Conservation (phyloP, 768 basidiomycete genomes). For the Galerina marginata region DNA sequence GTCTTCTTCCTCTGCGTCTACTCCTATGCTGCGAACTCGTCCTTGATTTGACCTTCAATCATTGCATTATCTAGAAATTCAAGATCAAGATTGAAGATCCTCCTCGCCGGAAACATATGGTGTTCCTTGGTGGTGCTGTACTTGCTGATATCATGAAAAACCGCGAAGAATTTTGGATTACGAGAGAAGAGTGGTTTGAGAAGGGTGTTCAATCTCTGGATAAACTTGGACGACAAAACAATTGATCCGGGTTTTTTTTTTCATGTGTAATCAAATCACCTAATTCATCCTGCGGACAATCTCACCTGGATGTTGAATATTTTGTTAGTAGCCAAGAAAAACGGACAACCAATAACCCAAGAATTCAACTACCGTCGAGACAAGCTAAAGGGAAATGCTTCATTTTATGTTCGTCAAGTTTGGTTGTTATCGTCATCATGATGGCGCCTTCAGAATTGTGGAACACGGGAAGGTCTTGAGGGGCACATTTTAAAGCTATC, state of each 20-base stretch:
- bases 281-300: too few relatives aligned
- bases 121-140: constrained; percentile 98
- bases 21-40: neutral
- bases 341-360: too few relatives aligned
- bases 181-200: constrained; percentile 94
- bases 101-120: constrained; percentile 98
- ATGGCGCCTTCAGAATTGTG: too few relatives aligned
- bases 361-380: too few relatives aligned
- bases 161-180: constrained; percentile 94
- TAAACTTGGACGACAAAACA: constrained; percentile 71
- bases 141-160: constrained; percentile 98
- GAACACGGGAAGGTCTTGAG: too few relatives aligned
- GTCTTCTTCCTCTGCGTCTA: constrained; percentile 35
- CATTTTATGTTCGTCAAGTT: too few relatives aligned
- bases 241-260: constrained; percentile 9
- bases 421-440: too few relatives aligned
- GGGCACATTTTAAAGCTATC: too few relatives aligned
- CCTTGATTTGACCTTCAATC: neutral
- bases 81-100: constrained; percentile 99
- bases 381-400: too few relatives aligned
- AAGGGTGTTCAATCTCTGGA: constrained; percentile 83
- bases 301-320: too few relatives aligned
- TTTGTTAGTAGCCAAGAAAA: too few relatives aligned
- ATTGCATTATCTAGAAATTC: constrained; percentile 76
- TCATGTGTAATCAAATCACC: too few relatives aligned